A percentile compares a stretch with the other conserved stretches of the same genome.
Conservation (phyloP, 2,329 filamentous ascomycete species). For the Cucurbitaria berberidis region DNA sequence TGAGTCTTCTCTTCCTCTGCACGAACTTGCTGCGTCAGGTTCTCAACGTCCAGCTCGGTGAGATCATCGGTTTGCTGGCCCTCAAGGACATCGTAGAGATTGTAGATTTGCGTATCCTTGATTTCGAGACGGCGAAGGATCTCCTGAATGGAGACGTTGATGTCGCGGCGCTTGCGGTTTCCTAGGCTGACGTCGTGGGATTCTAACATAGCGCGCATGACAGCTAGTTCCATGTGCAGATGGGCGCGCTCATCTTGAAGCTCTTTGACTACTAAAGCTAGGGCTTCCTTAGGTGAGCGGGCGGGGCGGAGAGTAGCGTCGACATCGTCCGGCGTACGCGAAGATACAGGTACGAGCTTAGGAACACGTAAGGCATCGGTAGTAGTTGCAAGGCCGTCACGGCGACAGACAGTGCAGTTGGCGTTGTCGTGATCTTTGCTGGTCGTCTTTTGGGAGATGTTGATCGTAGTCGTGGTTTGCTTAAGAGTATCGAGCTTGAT, state of each 20-base stretch:
- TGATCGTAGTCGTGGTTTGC: conserved; percentile 26
- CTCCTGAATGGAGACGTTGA: conserved; percentile 67
- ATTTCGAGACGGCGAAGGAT: conserved; percentile 70
- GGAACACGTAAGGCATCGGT: conserved; percentile 51
- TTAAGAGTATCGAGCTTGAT: conserved; percentile 58
- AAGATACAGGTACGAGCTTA: conserved; percentile 58
- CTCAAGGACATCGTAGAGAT: conserved; percentile 82
- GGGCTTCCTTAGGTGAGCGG: conserved; percentile 72
- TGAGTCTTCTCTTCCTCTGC: conserved; percentile 46
- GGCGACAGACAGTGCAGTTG: conserved; percentile 64
- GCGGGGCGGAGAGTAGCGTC: conserved; percentile 66
- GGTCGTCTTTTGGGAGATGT: conserved; percentile 24
- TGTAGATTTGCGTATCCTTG: conserved; percentile 81
- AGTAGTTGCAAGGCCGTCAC: conserved; percentile 45
- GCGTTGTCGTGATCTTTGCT: conserved; percentile 58
- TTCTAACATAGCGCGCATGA: conserved; percentile 66
- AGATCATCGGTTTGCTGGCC: conserved; percentile 71
- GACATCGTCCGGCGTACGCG: conserved; percentile 59
- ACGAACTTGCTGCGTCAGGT: conserved; percentile 51
- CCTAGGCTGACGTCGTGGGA: conserved; percentile 66
- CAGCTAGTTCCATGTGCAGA: conserved; percentile 71
- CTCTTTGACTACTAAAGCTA: conserved; percentile 83
- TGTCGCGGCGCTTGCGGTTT: conserved; percentile 66
- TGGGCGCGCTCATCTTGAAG: conserved; percentile 81
- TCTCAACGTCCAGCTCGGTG: conserved; percentile 50